Evolutionary conservation across 305 asterid species (phyloP), one percentile per base, ranked within the genome.

Genomic region (Plantago coronopus): DNA sequence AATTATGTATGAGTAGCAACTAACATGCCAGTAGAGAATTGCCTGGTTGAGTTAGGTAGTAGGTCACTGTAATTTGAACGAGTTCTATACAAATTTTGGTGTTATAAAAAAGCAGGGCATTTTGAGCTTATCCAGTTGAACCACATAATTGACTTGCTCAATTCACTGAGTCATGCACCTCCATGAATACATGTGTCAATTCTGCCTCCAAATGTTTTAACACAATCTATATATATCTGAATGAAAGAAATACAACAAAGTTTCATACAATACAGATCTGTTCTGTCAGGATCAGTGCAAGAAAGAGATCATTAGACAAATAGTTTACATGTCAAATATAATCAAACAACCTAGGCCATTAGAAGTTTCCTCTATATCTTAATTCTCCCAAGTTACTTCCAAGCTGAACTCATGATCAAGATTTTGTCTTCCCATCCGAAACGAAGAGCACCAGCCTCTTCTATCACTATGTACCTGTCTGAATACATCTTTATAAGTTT

Each of bases 401-500:
- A 88, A 3, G 89, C 94, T 12, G 98, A 91, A 65, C 95, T 71
- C 18, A 87, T 87, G 17, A 87, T 79, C 77, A 91, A 72, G 74
- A 73, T 74, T 66, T 85, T 91, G 22, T 88, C 96, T 63, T 88
- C 93, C 98, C 98, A 91, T 48, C 91, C 95, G 17, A 91, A 91
- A 71, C 83, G 95, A 17, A 91, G 93, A 10, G 79, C 82, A 25
- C 95, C 86, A 0, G 47, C 75, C 68, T 81, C 98, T 63, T 75
- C 89, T 67, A 69, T 74, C 70, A 85, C 78, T 79, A 75, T 86
- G 76, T 78, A 91, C 51, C 95, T 74, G 3, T 83, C 83, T 0
- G 95, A 86, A 59, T 91, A 91, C 70, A 72, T 79, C 72, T 68
- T 70, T 63, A 88, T 81, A 23, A 91, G 85, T 61, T 59, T 46